Percentiles rank a stretch among this genome's conserved stretches.
These are phyloP conservation scores for Cladophialophora chaetospira DNA, from an alignment of 2,329 filamentous ascomycete genomes.

Conservation along the genomic window DNA sequence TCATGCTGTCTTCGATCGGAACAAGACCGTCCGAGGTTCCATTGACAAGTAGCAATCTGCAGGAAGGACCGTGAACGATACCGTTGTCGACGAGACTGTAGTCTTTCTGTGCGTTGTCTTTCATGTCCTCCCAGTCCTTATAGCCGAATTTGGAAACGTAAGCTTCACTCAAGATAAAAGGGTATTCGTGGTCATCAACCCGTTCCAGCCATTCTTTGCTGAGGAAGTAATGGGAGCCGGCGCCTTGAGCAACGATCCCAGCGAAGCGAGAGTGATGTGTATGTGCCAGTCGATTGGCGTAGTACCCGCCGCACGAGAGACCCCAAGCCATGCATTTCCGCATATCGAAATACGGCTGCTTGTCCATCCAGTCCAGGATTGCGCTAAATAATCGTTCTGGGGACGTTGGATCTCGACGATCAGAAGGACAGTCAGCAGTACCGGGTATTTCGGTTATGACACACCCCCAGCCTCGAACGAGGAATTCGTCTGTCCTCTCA, in stretches of 20 bases:
- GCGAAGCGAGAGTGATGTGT: conserved; percentile 60
- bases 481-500: conserved; percentile 61
- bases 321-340: conserved; percentile 63
- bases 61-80: conserved; percentile 58
- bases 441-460: conserved; percentile 67
- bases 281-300: conserved; percentile 67
- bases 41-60: conserved; percentile 63
- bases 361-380: conserved; percentile 62
- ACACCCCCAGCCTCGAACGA: conserved; percentile 63
- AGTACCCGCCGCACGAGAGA: conserved; percentile 67
- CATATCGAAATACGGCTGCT: conserved; percentile 58
- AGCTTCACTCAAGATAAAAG: conserved; percentile 57
- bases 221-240: conserved; percentile 65
- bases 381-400: conserved; percentile 65
- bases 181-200: conserved; percentile 68
- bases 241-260: conserved; percentile 64
- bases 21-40: conserved; percentile 66
- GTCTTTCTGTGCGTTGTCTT: conserved; percentile 57
- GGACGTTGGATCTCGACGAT: conserved; percentile 59
- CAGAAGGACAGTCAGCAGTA: conserved; percentile 67
- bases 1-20: conserved; percentile 68
- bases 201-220: conserved; percentile 60
- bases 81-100: conserved; percentile 65
- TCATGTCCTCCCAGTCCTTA: conserved; percentile 57
- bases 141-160: conserved; percentile 67